Evolutionary conservation across 2,329 filamentous ascomycete species (phyloP), one percentile per base, ranked within the genome.

Genomic region (Zalaria obscura): DNA sequence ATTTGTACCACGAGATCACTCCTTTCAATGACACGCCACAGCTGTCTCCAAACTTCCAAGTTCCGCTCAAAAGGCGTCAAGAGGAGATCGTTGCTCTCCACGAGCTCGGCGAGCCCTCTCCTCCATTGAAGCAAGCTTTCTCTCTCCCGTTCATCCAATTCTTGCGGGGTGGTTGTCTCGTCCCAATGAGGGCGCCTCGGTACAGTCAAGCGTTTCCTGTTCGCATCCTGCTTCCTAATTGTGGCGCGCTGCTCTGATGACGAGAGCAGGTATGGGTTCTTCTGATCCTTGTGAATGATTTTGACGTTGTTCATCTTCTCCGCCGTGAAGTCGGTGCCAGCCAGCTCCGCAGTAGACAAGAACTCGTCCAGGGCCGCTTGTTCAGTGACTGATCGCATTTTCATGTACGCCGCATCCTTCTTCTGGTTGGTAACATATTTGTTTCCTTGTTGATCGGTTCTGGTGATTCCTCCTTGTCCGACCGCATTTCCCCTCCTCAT

Each of bases 301-400:
- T 95, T 95, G 64, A 96, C 83, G 58, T 93, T 96, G 66, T 89
- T 96, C 76, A 93, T 83, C 73, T 96, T 96, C 69, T 96, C 88
- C 27, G 91, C 93, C 1, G 89, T 96, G 63, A 98, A 98, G 60
- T 98, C 91, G 50, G 91, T 98, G 50, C 87, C 89, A n/a, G 91
- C 91, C 52, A 98, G 70, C 66, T 96, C 88, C 48, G 91, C 93
- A 2, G 91, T 98, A 43, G 83, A 84, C 49, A 98, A 69, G 62
- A 98, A 98, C 63, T 98, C 91, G 62, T 98, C 91, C 47, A 98
- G 77, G 36, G 88, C 88, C 51, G 82, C 88, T 65, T 98, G 91
- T 69, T 98, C 86, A 4, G 91, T 98, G 52, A 98, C 84, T 61
- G 86, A 94, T 68, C 89, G 86, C 91, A 98, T 96, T 72, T 96